Evolutionary conservation across 2,329 filamentous ascomycete species (phyloP).

Genomic region (Botryotinia globosa): DNA sequence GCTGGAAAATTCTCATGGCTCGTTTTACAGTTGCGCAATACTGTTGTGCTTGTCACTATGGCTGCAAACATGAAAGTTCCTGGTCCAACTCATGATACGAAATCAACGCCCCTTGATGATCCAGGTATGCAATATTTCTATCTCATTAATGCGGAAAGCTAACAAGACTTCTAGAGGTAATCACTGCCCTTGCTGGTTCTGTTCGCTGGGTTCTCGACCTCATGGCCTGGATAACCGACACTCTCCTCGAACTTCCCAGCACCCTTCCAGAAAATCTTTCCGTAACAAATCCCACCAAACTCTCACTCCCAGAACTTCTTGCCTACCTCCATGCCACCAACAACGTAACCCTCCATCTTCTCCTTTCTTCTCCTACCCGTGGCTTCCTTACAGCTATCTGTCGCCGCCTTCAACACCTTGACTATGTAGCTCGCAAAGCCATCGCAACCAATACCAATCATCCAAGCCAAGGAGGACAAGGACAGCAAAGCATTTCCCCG

Average conservation of each 20-base stretch:
- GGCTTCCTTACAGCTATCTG: slow-evolving; percentile 68
- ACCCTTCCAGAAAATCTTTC: slow-evolving; percentile 46
- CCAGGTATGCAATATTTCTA: slow-evolving; percentile 45
- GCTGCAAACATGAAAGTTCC: slow-evolving; percentile 49
- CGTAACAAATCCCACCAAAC: slow-evolving; percentile 46
- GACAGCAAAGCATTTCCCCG: slow-evolving; percentile 27
- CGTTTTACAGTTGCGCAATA: slow-evolving; percentile 71
- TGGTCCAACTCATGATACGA: slow-evolving; percentile 54
- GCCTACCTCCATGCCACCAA: slow-evolving; percentile 53
- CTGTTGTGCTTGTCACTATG: slow-evolving; percentile 63
- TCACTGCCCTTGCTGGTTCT: slow-evolving; percentile 70
- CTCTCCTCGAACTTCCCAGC: slow-evolving; percentile 54
- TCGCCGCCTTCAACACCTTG: slow-evolving; percentile 59
- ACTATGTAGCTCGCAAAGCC: slow-evolving; percentile 41
- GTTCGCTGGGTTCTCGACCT: slow-evolving; percentile 77
- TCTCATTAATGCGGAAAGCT: neutral
- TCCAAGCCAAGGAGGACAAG: slow-evolving; percentile 16
- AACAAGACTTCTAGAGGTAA: slow-evolving; percentile 54
- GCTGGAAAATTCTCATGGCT: slow-evolving; percentile 73
- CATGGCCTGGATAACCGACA: slow-evolving; percentile 59
- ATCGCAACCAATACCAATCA: slow-evolving; percentile 25
- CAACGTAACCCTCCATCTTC: slow-evolving; percentile 57
- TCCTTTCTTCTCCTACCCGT: slow-evolving; percentile 72
- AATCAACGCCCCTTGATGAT: slow-evolving; percentile 59
- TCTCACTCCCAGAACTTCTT: slow-evolving; percentile 48